Evolutionary conservation across 305 asterid species (phyloP).

Genomic region (Solanum chacoense): DNA sequence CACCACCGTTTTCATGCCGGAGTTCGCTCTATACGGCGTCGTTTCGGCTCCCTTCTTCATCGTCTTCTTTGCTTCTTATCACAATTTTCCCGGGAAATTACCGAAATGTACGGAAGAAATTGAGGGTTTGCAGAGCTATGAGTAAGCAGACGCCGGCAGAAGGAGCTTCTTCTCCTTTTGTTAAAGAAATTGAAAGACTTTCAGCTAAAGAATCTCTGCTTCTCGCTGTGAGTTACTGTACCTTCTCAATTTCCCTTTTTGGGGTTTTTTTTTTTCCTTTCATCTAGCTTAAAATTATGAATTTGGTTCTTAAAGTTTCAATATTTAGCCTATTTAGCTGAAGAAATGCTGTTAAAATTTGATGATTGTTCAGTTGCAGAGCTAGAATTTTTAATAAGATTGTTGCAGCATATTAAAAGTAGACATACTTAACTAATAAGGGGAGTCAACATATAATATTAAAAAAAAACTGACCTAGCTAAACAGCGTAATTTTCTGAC

Average conservation of each 20-base stretch:
- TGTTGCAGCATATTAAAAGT: background rate
- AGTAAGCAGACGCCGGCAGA: slow-evolving; percentile 47
- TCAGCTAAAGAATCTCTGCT: slow-evolving; percentile 86
- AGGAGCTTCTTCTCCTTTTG: slow-evolving; percentile 69
- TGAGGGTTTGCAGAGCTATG: slow-evolving; percentile 43
- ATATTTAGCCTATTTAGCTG: background rate
- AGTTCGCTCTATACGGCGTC: background rate
- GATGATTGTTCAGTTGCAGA: background rate
- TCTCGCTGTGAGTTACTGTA: slow-evolving; percentile 38
- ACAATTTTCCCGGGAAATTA: background rate
- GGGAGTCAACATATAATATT: background rate
- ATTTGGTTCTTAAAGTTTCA: background rate
- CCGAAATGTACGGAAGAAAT: slow-evolving; percentile 2
- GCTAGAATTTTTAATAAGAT: background rate
- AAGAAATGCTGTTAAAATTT: background rate
- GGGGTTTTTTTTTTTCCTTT: background rate
- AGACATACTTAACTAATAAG: background rate
- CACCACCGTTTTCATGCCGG: background rate
- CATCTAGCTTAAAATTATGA: background rate
- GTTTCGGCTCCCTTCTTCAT: background rate
- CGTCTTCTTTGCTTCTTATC: background rate
- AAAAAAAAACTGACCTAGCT: background rate
- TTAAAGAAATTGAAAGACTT: slow-evolving; percentile 71
- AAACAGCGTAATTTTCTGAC: background rate
- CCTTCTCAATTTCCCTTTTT: background rate